Conservation (phyloP, 176 grass and related monocot species). For the Zoysia japonica region DNA sequence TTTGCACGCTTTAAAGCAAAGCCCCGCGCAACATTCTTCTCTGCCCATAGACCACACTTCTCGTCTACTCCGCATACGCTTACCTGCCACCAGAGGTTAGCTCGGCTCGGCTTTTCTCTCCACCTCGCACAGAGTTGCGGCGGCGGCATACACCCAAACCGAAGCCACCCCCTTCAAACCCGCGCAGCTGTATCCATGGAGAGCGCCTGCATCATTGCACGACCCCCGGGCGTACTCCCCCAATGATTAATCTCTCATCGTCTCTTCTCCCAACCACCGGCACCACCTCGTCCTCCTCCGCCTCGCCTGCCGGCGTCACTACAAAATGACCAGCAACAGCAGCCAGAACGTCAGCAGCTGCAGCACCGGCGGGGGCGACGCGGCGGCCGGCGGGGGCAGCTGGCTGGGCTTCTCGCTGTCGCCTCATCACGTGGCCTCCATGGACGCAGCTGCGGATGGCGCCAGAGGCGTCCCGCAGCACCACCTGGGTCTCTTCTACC, state of each 20-base stretch:
- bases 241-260: constrained; percentile 78
- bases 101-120: not conserved
- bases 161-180: constrained; percentile 49
- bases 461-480: constrained; percentile 29
- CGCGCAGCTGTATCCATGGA: constrained; percentile 35
- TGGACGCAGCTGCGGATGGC: constrained; percentile 40
- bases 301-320: not conserved
- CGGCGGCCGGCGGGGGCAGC: constrained; percentile 40
- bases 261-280: constrained; percentile 32
- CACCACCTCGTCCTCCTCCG: constrained; percentile 9
- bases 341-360: constrained; percentile 48
- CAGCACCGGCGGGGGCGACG: constrained; percentile 35
- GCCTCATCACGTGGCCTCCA: constrained; percentile 54
- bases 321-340: constrained; percentile 63
- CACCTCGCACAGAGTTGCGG: not conserved
- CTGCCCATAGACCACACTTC: constrained; percentile 20
- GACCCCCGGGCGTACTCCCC: constrained; percentile 49
- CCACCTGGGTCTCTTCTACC: constrained; percentile 46
- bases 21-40: not conserved
- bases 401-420: constrained; percentile 95
- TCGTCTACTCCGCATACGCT: constrained; percentile 24
- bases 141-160: constrained; percentile 31
- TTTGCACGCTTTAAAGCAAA: constrained; percentile 65
- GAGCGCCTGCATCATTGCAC: constrained; percentile 69
- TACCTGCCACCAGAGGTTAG: not conserved